Base-by-base conservation (phyloP, 2,329 filamentous ascomycete genomes). In the Epichloe gansuensis region DNA sequence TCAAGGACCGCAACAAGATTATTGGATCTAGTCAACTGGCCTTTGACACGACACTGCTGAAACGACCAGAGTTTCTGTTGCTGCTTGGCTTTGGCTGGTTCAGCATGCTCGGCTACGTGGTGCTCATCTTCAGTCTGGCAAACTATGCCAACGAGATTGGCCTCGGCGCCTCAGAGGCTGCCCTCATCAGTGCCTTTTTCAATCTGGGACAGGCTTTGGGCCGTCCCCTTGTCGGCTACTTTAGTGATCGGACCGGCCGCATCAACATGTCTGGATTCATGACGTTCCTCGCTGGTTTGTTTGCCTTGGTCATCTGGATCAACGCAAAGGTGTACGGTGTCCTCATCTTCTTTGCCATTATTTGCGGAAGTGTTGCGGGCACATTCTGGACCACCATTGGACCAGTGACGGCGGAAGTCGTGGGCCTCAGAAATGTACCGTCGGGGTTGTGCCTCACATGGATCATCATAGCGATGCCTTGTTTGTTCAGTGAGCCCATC, bases 41-140 rank as follows among this genome's bases (percentile, higher is more conserved):
- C 2, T 89, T 91, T 59, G 81, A 88, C 61, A 69, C 75, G 41
- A 66, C 65, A 4, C 72, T 91, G 1, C 80, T 91, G 63, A 77
- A 71, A 57, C 72, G 76, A 4, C 61, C 71, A 0, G 80, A 88
- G 61, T 89, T 85, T 57, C 63, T 82, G 28, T 69, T 89, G 2
- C 72, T 88, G 12, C 65, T 88, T 39, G 73, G 68, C 2, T 93
- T 83, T 72, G 83, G 83, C 7, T 81, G 82, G 66, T 82, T 91
- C 57, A 82, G 77, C 55, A 80, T 91, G 69, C 69, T 91, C 13
- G 85, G 77, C 5, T 91, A 91, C 60, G 75, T 87, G 28, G 83
- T 88, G 4, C 74, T 90, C n/a, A 75, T 90, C 45, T 91, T 90
- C 67, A 85, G 81, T 11, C 69, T 91, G 46, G 82, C 86, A 13